phyloP scores from a whole-genome alignment of 1,139 yeast genomes.

The Sugiyamaella sp. region DNA sequence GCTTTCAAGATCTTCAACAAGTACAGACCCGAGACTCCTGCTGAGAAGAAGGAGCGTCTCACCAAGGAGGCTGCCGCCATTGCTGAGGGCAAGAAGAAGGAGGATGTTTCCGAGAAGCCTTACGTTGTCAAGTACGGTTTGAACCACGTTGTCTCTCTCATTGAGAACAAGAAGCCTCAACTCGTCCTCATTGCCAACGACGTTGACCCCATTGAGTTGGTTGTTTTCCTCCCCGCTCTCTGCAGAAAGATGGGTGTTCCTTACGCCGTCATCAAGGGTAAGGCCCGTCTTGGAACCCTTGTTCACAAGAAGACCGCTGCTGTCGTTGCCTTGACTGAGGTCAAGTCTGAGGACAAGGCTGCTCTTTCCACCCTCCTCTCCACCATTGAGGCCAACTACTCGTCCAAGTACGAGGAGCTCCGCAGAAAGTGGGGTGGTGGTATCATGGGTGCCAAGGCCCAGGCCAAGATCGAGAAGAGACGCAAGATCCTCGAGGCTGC shows the following conservation, averaged over 20 bases:
- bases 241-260: slow-evolving; percentile 99
- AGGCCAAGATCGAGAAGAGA: slow-evolving; percentile 67
- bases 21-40: slow-evolving; percentile 96
- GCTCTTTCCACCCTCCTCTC: slow-evolving; percentile 90
- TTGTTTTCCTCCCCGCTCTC: slow-evolving; percentile 94
- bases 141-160: slow-evolving; percentile 94
- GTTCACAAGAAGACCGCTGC: slow-evolving; percentile 97
- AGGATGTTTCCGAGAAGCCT: slow-evolving; percentile 95
- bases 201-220: slow-evolving; percentile 98
- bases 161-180: slow-evolving; percentile 98
- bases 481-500: slow-evolving; percentile 53
- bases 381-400: slow-evolving; percentile 89
- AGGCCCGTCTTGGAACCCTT: slow-evolving; percentile 97
- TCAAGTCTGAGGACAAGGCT: slow-evolving; percentile 89
- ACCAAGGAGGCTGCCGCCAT: slow-evolving; percentile 98
- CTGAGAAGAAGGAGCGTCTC: slow-evolving; percentile 98
- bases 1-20: slow-evolving; percentile 95
- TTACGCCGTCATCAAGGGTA: slow-evolving; percentile 97
- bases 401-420: slow-evolving; percentile 88
- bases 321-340: slow-evolving; percentile 96
- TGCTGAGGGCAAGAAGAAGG: slow-evolving; percentile 95
- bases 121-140: slow-evolving; percentile 95
- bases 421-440: slow-evolving; percentile 99
- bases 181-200: slow-evolving; percentile 96
- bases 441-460: slow-evolving; percentile 91